These are phyloP conservation scores for Metschnikowia cubensis DNA, from an alignment of 805 yeast species.

Conservation along the genomic window DNA sequence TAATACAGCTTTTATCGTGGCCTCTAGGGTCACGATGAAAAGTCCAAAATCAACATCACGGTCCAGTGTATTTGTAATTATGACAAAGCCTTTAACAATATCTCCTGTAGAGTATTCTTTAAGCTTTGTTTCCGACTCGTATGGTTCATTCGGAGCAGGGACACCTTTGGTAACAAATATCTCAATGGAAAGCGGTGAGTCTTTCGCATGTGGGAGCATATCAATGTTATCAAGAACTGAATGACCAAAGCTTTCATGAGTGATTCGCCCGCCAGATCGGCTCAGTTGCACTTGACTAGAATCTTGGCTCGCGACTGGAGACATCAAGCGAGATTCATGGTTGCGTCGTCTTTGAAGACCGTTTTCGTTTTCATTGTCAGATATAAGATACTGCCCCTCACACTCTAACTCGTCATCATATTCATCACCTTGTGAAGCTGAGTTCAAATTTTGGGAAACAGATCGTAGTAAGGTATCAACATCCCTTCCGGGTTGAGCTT, in stretches of 20 bases:
- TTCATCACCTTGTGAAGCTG: conserved; percentile 4
- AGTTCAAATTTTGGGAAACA: conserved; percentile 7
- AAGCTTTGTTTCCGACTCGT: conserved; percentile 43
- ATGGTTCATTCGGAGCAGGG: conserved; percentile 40
- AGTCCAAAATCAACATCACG: conserved; percentile 42
- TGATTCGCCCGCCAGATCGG: not conserved
- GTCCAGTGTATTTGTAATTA: conserved; percentile 45
- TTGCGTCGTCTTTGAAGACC: conserved; percentile 12
- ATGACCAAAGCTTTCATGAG: conserved; percentile 32
- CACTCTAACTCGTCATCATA: conserved; percentile 12
- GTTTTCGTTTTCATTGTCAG: conserved; percentile 16
- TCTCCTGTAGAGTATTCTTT: conserved; percentile 43
- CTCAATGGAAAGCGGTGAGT: conserved; percentile 45
- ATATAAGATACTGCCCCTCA: conserved; percentile 17
- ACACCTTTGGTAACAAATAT: conserved; percentile 52
- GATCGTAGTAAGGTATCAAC: conserved; percentile 9
- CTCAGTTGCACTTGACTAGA: not conserved
- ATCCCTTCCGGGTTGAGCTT: not conserved
- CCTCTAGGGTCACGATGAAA: conserved; percentile 32
- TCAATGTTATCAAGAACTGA: conserved; percentile 52
- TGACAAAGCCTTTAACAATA: conserved; percentile 42
- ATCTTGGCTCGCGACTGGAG: not conserved
- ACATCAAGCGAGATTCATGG: not conserved
- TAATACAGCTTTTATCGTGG: conserved; percentile 29
- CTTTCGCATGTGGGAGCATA: conserved; percentile 38